These are phyloP conservation scores for Cardamine chenopodiifolia DNA, from an alignment of 345 rosid species.

Conservation along the genomic window DNA sequence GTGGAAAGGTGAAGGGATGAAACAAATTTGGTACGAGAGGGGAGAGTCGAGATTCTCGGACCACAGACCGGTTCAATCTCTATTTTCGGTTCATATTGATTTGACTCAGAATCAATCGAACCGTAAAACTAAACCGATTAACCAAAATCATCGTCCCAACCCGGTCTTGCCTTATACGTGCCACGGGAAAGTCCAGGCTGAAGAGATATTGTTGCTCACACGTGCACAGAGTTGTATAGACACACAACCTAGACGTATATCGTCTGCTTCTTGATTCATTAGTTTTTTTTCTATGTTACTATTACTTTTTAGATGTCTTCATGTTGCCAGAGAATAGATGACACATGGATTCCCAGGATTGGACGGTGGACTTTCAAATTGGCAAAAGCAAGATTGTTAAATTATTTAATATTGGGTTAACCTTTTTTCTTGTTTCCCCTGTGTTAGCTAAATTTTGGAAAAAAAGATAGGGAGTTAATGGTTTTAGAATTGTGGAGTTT, in stretches of 20 bases:
- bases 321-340: conserved; percentile 38
- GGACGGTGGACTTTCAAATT: conserved; percentile 37
- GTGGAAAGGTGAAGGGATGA: conserved; percentile 89
- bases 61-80: conserved; percentile 87
- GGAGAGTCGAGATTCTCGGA: conserved; percentile 96
- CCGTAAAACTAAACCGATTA: conserved; percentile 31
- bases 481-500: conserved; percentile 14
- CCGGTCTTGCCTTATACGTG: conserved; percentile 51
- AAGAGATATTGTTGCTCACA: conserved; percentile 63
- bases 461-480: neutral
- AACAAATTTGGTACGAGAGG: conserved; percentile 70
- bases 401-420: conserved; percentile 31
- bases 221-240: conserved; percentile 57
- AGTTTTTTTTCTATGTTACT: neutral
- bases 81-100: conserved; percentile 65
- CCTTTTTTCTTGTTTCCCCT: conserved; percentile 31
- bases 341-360: conserved; percentile 36
- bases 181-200: conserved; percentile 75
- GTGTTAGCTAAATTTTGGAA: conserved; percentile 33
- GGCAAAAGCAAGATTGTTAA: conserved; percentile 31
- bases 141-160: conserved; percentile 48
- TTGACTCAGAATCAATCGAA: conserved; percentile 27
- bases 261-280: conserved; percentile 27
- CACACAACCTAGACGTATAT: conserved; percentile 43
- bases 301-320: conserved; percentile 30